Conservation (phyloP, 495 filamentous ascomycete genomes). For the Evernia prunastri region DNA sequence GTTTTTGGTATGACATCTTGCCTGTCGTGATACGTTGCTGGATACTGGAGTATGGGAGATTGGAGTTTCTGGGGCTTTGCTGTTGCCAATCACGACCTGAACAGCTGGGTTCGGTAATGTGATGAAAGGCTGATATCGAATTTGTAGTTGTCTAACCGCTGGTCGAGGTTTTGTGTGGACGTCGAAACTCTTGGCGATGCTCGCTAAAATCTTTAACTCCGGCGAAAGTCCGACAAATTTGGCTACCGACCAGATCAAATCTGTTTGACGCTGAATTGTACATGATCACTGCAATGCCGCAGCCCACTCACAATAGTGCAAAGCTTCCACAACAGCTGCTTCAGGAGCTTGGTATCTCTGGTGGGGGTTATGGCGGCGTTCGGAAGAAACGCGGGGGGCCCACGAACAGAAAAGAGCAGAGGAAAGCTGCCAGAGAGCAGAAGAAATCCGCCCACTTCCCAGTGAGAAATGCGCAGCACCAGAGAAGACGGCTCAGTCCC, state of each 20-base stretch:
- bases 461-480: constrained; percentile 12
- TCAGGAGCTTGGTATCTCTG: constrained; percentile 50
- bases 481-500: constrained; percentile 20
- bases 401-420: constrained; percentile 52
- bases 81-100: constrained; percentile 55
- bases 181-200: constrained; percentile 31
- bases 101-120: constrained; percentile 70
- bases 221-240: background rate
- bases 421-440: constrained; percentile 49
- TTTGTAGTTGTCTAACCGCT: constrained; percentile 16
- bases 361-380: constrained; percentile 31
- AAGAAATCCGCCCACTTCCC: constrained; percentile 43
- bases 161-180: constrained; percentile 18
- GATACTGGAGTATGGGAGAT: constrained; percentile 1
- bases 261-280: background rate
- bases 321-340: constrained; percentile 57
- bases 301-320: constrained; percentile 49
- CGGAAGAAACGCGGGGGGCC: constrained; percentile 38
- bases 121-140: constrained; percentile 56
- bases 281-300: constrained; percentile 29
- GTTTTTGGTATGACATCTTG: constrained; percentile 94
- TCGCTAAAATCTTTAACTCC: constrained; percentile 6
- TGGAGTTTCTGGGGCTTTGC: constrained; percentile 17
- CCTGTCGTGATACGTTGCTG: constrained; percentile 19
- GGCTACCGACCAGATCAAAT: background rate